These are phyloP conservation scores for Suhomyces sp. DNA, from an alignment of 805 yeast species.

Conservation along the genomic window DNA sequence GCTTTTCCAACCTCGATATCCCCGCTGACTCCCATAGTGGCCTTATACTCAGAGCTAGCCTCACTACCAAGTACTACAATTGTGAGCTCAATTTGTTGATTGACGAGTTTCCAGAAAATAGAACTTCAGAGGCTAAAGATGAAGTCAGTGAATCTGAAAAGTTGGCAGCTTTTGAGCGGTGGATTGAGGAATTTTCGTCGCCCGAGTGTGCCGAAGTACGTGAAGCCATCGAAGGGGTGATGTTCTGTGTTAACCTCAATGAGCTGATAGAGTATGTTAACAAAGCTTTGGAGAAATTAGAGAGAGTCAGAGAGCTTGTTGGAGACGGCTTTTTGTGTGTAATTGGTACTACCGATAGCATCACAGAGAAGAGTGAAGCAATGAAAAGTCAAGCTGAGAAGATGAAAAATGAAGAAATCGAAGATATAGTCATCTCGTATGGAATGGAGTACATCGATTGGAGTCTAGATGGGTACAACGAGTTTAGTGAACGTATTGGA, in stretches of 20 bases:
- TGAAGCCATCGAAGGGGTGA: conserved; percentile 44
- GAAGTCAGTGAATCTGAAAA: conserved; percentile 5
- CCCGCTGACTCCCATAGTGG: conserved; percentile 31
- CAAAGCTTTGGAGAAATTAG: conserved; percentile 15
- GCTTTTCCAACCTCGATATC: conserved; percentile 1
- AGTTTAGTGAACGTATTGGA: conserved; percentile 44
- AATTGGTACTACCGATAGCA: conserved; percentile 23
- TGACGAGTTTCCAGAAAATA: conserved; percentile 34
- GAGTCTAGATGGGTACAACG: conserved; percentile 32
- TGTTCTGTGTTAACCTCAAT: conserved; percentile 37
- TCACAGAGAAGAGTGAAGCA: conserved; percentile 1
- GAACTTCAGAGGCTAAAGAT: neutral
- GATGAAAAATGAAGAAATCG: conserved; percentile 22
- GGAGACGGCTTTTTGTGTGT: conserved; percentile 25
- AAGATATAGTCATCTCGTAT: conserved; percentile 33
- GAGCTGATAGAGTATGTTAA: conserved; percentile 1
- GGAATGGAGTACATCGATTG: conserved; percentile 46
- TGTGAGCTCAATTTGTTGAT: conserved; percentile 29
- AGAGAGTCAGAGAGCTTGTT: conserved; percentile 9
- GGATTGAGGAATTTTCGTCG: conserved; percentile 39
- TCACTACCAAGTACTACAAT: conserved; percentile 33
- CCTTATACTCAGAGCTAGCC: conserved; percentile 21
- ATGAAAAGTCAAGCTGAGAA: conserved; percentile 5
- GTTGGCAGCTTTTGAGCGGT: conserved; percentile 22
- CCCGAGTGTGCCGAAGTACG: conserved; percentile 43